phyloP scores from a whole-genome alignment of 148 eudicot species.

The Rhododendron griersonianum region DNA sequence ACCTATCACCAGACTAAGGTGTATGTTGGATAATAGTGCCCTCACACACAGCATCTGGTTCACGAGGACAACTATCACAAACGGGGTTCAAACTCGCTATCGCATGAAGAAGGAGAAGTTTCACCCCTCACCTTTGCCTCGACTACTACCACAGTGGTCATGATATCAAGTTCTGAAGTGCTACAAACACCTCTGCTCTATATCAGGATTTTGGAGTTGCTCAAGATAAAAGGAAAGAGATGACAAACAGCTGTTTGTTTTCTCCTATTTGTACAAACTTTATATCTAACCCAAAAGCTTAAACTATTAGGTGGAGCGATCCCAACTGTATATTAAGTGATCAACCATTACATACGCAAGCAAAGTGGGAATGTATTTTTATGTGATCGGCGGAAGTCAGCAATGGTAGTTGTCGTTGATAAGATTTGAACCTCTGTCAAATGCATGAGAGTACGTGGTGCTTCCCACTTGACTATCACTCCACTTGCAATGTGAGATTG shows the following conservation, averaged over 20 bases:
- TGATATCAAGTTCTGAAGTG: not conserved
- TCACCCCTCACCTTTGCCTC: not conserved
- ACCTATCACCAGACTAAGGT: not conserved
- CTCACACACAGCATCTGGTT: not conserved
- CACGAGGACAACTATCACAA: not conserved
- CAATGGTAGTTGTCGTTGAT: not conserved
- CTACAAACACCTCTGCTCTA: not conserved
- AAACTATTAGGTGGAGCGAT: not conserved
- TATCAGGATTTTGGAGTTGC: not conserved
- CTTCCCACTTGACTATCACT: not conserved
- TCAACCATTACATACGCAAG: too few relatives aligned
- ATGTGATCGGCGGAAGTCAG: not conserved
- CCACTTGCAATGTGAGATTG: too few relatives aligned
- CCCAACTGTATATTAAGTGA: not conserved
- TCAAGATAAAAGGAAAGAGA: not conserved
- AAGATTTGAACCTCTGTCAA: not conserved
- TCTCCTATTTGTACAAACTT: not conserved
- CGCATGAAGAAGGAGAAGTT: not conserved
- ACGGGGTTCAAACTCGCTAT: not conserved
- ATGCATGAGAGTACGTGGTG: not conserved
- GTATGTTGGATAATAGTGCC: not conserved
- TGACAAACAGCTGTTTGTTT: not conserved
- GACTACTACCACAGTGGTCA: not conserved
- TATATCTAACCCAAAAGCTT: not conserved
- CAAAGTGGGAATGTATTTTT: too few relatives aligned